Conservation (phyloP, 164 flowering plant genomes). For the Dillenia turbinata region DNA sequence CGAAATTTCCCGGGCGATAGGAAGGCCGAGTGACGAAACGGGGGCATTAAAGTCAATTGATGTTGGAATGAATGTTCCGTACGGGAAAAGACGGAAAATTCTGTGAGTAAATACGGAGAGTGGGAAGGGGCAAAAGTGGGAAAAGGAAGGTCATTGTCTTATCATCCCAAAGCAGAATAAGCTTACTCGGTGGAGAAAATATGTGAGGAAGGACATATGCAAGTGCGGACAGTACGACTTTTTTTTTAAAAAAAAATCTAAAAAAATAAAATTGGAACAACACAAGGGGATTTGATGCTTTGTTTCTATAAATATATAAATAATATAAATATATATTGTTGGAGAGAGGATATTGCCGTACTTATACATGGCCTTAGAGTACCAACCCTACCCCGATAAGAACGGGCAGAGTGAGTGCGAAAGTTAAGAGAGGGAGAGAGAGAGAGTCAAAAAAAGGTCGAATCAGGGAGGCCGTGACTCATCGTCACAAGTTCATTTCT, state of each 20-base stretch:
- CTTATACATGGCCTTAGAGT: conserved; percentile 30
- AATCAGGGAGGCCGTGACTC: too few relatives aligned
- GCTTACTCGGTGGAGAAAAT: conserved; percentile 41
- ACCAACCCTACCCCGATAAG: conserved; percentile 43
- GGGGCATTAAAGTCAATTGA: too few relatives aligned
- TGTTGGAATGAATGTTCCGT: conserved; percentile 13
- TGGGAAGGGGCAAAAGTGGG: conserved; percentile 15
- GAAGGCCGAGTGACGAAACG: too few relatives aligned
- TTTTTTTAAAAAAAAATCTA: background rate
- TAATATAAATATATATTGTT: background rate
- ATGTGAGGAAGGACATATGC: conserved; percentile 70
- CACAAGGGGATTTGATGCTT: too few relatives aligned
- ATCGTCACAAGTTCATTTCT: too few relatives aligned
- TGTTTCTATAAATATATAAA: background rate
- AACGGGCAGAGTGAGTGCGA: conserved; percentile 15
- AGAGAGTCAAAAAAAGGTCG: too few relatives aligned
- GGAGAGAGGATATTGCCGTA: conserved; percentile 30
- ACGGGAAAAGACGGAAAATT: conserved; percentile 29
- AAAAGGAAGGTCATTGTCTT: conserved; percentile 12
- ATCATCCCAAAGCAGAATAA: background rate
- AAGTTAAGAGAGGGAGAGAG: background rate
- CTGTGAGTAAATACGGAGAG: background rate
- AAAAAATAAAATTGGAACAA: background rate
- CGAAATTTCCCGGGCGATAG: too few relatives aligned
- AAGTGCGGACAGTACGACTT: conserved; percentile 42